Base-by-base conservation (phyloP, 208 protist species). In the Crithidia fasciculata region DNA sequence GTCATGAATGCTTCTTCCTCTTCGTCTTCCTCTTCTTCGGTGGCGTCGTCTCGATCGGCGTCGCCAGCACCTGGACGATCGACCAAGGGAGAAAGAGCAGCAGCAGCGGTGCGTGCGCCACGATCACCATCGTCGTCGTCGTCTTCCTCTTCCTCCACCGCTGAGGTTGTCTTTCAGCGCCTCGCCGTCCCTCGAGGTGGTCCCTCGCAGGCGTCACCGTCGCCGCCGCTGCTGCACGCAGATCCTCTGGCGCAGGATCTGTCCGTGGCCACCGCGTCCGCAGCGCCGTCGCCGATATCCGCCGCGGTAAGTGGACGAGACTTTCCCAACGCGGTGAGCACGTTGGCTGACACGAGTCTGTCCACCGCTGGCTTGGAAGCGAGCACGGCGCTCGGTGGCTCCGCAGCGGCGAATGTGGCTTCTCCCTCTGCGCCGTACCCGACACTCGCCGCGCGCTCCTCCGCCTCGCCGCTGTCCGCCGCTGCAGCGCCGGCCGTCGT, bases 131-230 rank as follows among this genome's bases (percentile, higher is more conserved):
- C 62, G 2, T 63, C 58, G 2, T 63, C 58, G 5, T 68, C 64
- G 5, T 78, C 71, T 8, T 53, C 53, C 2, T 40, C 39, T n/a
- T 77, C 77, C 52, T 75, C 68, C 4, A 36, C 69, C 1, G 56
- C 76, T 5, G 69, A 76, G 41, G 12, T 72, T 3, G 45, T 71
- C 1, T 47, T 74, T 40, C 64, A 72, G 3, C 28, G 60, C 10
- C 69, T 67, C 6, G 16, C 39, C 28, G 12, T 68, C 19, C 49
- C 52, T 15, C 58, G 37, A 0, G 18, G 40, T 7, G 16, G 28
- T 28, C 28, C 28, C 28, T 49, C 9, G 12, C 45, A 49, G 45
- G 45, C 28, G 39, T 41, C 45, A 43, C 37, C 18, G 16, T 55
- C 52, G 52, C 16, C 54, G 28, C 19, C 19, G 39, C 12, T 43